A percentile compares a stretch with the other conserved stretches of the same genome.
These are phyloP conservation scores for Verticillium isaacii DNA, from an alignment of 2,329 filamentous ascomycete species.

Conservation along the genomic window DNA sequence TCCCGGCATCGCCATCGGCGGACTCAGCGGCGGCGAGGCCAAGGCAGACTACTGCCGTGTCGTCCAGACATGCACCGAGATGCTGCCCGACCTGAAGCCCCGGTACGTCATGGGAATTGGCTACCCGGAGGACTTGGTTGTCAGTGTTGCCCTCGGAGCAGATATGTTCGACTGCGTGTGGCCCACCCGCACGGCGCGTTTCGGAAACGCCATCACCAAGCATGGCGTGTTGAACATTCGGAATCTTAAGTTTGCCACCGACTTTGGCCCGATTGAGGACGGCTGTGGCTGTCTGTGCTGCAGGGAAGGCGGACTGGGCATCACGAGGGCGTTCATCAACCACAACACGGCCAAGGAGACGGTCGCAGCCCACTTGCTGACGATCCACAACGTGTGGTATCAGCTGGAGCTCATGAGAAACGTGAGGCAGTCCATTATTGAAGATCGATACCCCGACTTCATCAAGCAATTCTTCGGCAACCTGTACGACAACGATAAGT, in stretches of 20 bases:
- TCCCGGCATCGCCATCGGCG: slow-evolving; percentile 93
- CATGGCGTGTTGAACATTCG: slow-evolving; percentile 80
- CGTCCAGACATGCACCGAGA: slow-evolving; percentile 75
- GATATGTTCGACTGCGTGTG: slow-evolving; percentile 99
- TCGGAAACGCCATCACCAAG: slow-evolving; percentile 88
- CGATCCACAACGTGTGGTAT: slow-evolving; percentile 95
- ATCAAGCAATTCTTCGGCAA: slow-evolving; percentile 72
- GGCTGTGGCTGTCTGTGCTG: slow-evolving; percentile 81
- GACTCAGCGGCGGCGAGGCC: slow-evolving; percentile 89
- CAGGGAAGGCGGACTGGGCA: slow-evolving; percentile 59
- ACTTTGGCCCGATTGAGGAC: slow-evolving; percentile 80
- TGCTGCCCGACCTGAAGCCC: slow-evolving; percentile 89
- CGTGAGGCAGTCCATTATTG: slow-evolving; percentile 71
- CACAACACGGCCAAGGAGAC: slow-evolving; percentile 95
- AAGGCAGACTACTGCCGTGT: slow-evolving; percentile 91
- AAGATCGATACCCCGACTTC: slow-evolving; percentile 75
- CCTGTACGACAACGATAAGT: slow-evolving; percentile 54
- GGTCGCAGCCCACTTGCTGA: slow-evolving; percentile 76
- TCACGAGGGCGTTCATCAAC: slow-evolving; percentile 85
- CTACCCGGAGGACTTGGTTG: slow-evolving; percentile 92
- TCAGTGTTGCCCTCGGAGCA: slow-evolving; percentile 87
- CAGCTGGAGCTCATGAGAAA: slow-evolving; percentile 78
- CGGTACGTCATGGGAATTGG: slow-evolving; percentile 99
- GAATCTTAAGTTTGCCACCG: slow-evolving; percentile 67
- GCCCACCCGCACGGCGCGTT: slow-evolving; percentile 93